These are phyloP conservation scores for Catharanthus roseus DNA, from an alignment of 257 asterid species.

Conservation along the genomic window DNA sequence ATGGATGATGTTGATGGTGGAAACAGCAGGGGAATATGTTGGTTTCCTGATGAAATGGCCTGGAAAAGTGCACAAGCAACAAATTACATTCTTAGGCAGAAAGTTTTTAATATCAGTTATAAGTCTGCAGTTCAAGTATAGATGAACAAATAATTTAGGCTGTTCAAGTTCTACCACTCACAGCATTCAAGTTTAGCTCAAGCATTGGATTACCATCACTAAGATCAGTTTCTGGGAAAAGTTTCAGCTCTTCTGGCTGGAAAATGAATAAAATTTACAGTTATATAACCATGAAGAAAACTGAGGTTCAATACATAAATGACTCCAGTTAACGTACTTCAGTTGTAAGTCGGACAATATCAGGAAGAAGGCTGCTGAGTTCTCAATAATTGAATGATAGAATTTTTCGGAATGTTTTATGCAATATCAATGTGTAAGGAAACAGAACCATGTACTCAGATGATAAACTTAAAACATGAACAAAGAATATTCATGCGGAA, in stretches of 20 bases:
- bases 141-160: not conserved
- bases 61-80: not conserved
- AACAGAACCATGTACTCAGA: not conserved
- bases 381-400: not conserved
- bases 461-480: not conserved
- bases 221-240: constrained; percentile 2
- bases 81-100: not conserved
- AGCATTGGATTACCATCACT: constrained; percentile 15
- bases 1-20: constrained; percentile 8
- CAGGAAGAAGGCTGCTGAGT: not conserved
- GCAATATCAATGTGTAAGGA: not conserved
- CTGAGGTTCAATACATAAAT: not conserved
- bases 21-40: constrained; percentile 8
- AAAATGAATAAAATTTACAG: not conserved
- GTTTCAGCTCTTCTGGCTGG: constrained; percentile 5
- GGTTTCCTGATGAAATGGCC: constrained; percentile 10
- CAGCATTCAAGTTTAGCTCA: constrained; percentile 12
- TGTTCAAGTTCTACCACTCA: constrained; percentile 13
- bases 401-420: not conserved
- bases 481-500: not conserved
- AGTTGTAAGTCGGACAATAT: not conserved
- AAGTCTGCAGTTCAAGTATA: not conserved
- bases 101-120: no score
- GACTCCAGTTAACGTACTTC: not conserved
- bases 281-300: not conserved